Evolutionary conservation across 345 rosid species (phyloP).

Genomic region (Excoecaria agallocha): DNA sequence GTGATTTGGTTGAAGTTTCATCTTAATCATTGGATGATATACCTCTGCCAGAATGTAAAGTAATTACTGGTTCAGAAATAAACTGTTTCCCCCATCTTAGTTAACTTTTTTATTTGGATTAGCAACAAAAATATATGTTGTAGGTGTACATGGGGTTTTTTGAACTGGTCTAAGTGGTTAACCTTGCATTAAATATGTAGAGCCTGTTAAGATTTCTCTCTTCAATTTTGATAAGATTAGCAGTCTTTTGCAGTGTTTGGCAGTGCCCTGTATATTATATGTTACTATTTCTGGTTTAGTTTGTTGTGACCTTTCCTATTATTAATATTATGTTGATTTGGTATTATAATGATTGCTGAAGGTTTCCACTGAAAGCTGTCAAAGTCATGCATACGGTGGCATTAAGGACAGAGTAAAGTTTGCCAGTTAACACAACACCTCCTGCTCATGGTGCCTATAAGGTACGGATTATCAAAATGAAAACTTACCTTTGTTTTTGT

Average conservation of each 20-base stretch:
- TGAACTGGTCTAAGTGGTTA: not conserved
- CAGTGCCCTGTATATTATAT: not conserved
- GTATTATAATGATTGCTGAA: constrained; percentile 18
- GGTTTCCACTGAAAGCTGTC: constrained; percentile 91
- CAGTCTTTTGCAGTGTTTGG: not conserved
- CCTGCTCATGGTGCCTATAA: constrained; percentile 50
- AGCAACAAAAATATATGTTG: not conserved
- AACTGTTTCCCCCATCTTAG: not conserved
- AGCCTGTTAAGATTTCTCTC: no score
- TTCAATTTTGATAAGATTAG: not conserved
- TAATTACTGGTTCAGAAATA: not conserved
- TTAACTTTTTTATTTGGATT: not conserved
- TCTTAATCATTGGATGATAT: not conserved
- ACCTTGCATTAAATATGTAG: not conserved
- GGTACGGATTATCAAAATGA: constrained; percentile 39
- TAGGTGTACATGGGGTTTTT: not conserved
- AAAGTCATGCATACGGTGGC: constrained; percentile 96
- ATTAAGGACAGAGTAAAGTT: constrained; percentile 78
- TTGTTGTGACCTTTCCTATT: not conserved
- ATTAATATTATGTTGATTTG: not conserved
- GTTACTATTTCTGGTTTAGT: not conserved
- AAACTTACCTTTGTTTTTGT: not conserved
- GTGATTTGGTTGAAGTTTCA: not conserved
- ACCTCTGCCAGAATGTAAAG: not conserved
- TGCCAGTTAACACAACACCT: constrained; percentile 51